Percentiles rank a stretch among this genome's conserved stretches.
Conservation (phyloP, 2,329 filamentous ascomycete species). For the Alternaria novae-zelandiae region DNA sequence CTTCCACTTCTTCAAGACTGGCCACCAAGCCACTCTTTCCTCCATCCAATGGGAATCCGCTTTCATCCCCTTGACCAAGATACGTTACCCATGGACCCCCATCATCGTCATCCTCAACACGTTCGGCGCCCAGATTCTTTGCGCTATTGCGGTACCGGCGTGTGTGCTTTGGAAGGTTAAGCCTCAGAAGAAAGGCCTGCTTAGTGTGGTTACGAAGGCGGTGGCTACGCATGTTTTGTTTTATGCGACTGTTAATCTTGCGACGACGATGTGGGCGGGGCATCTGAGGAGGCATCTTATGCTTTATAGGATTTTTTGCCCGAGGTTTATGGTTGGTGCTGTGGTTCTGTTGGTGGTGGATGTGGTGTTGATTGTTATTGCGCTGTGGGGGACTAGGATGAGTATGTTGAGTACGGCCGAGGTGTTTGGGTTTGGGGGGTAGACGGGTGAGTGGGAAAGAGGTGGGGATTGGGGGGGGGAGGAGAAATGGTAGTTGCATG, state of each 20-base stretch:
- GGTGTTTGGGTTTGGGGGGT: slow-evolving; percentile 74
- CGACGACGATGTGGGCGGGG: slow-evolving; percentile 89
- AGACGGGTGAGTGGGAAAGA: too few relatives aligned
- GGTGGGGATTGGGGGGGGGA: too few relatives aligned
- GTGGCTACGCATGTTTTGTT: slow-evolving; percentile 79
- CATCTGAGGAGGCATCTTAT: slow-evolving; percentile 90
- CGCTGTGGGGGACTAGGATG: slow-evolving; percentile 75
- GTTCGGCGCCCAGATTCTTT: slow-evolving; percentile 86
- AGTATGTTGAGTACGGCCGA: slow-evolving; percentile 82
- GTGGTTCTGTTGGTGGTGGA: slow-evolving; percentile 77
- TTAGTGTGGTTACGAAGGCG: slow-evolving; percentile 74
- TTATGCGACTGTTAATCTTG: slow-evolving; percentile 81
- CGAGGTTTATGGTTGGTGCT: slow-evolving; percentile 85
- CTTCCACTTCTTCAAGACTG: slow-evolving; percentile 97
- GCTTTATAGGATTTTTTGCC: slow-evolving; percentile 93
- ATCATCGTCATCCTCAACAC: slow-evolving; percentile 83
- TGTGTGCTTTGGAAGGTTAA: slow-evolving; percentile 88
- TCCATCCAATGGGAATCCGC: slow-evolving; percentile 96
- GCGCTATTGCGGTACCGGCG: slow-evolving; percentile 78
- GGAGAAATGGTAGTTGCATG: too few relatives aligned
- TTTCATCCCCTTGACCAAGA: slow-evolving; percentile 83
- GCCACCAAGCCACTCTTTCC: slow-evolving; percentile 86
- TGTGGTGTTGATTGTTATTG: slow-evolving; percentile 71
- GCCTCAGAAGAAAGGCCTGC: slow-evolving; percentile 67
- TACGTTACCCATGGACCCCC: slow-evolving; percentile 90